These are phyloP conservation scores for Venturia oleaginea DNA, from an alignment of 2,329 filamentous ascomycete genomes.

Conservation along the genomic window DNA sequence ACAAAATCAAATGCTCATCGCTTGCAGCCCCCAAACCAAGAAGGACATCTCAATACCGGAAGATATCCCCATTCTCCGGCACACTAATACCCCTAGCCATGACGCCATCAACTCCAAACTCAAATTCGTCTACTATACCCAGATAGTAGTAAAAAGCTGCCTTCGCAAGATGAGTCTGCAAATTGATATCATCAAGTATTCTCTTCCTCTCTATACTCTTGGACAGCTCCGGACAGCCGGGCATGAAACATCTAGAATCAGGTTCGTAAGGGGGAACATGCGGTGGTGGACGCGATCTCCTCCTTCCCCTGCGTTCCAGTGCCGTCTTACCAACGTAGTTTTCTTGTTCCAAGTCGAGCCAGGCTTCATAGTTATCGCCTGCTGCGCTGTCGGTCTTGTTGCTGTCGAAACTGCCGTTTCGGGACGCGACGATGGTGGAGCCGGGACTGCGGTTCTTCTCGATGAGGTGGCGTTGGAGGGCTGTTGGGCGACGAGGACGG, in stretches of 20 bases:
- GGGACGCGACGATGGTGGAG: background rate
- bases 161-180: background rate
- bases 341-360: background rate
- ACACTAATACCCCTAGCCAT: background rate
- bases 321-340: background rate
- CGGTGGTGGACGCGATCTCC: background rate
- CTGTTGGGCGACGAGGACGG: conserved; percentile 11
- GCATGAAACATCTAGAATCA: background rate
- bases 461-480: conserved; percentile 10
- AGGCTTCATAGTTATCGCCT: background rate
- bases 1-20: background rate
- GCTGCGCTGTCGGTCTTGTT: background rate
- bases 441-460: conserved; percentile 7
- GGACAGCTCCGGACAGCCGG: background rate
- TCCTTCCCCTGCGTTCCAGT: background rate
- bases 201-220: conserved; percentile 6
- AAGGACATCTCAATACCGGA: background rate
- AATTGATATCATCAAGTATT: background rate
- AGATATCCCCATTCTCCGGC: background rate
- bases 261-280: background rate
- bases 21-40: background rate
- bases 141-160: background rate
- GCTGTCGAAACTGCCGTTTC: conserved; percentile 10
- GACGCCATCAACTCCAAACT: background rate
- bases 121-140: background rate